Evolutionary conservation across 1,139 yeast genomes (phyloP).

Genomic region (Geotrichum fermentans): DNA sequence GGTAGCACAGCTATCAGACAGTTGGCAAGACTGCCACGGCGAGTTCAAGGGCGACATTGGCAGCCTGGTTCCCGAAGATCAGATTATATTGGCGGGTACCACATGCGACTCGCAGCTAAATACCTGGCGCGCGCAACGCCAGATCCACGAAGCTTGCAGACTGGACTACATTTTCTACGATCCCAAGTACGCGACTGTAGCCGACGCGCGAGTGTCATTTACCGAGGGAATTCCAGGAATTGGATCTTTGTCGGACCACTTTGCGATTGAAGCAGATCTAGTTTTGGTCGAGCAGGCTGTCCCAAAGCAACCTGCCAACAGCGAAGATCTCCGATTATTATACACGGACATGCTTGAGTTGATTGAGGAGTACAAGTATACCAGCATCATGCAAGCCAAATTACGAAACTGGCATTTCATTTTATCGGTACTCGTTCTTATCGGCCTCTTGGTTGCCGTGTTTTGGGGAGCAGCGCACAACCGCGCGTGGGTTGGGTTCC

Average conservation of each 20-base stretch:
- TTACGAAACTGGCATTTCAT: constrained; percentile 68
- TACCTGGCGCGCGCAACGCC: constrained; percentile 73
- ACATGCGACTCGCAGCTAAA: constrained; percentile 87
- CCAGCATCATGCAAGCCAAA: constrained; percentile 54
- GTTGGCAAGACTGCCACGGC: constrained; percentile 73
- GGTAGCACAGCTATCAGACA: constrained; percentile 68
- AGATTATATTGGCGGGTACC: constrained; percentile 66
- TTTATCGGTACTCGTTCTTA: constrained; percentile 47
- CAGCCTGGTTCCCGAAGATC: constrained; percentile 57
- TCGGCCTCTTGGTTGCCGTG: constrained; percentile 53
- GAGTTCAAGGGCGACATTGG: constrained; percentile 37
- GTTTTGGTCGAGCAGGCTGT: constrained; percentile 32
- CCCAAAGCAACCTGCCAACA: constrained; percentile 12
- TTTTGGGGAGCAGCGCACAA: constrained; percentile 51
- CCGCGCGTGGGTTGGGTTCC: constrained; percentile 54
- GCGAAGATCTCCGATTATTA: constrained; percentile 31
- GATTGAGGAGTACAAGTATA: constrained; percentile 50
- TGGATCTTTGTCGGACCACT: constrained; percentile 86
- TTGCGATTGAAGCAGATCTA: constrained; percentile 67
- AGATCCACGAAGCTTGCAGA: constrained; percentile 71
- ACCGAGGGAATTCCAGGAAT: constrained; percentile 59
- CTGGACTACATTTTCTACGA: constrained; percentile 86
- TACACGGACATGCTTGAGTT: constrained; percentile 56
- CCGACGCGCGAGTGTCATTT: constrained; percentile 63
- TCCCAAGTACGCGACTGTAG: constrained; percentile 46